Evolutionary conservation across 768 basidiomycete genomes (phyloP).

Genomic region (Filobasidium floriforme): DNA sequence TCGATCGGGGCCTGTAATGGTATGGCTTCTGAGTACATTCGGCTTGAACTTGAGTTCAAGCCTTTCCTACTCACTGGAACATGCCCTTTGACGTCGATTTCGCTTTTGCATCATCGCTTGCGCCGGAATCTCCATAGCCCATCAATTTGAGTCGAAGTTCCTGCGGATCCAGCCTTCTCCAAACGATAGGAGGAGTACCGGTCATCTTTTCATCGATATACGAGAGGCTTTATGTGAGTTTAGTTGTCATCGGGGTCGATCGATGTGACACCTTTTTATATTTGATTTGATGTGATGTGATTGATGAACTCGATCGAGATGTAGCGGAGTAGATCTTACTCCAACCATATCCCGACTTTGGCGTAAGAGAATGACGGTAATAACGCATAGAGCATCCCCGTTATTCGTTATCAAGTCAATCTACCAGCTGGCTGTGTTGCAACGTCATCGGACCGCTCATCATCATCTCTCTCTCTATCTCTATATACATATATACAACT

Average conservation of each 20-base stretch:
- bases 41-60: too few relatives aligned
- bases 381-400: not conserved
- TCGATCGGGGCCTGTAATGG: not conserved
- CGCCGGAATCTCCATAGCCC: not conserved
- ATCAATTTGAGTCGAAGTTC: not conserved
- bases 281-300: not conserved
- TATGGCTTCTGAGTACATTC: too few relatives aligned
- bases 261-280: not conserved
- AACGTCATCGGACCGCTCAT: constrained; percentile 7
- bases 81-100: not conserved
- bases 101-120: not conserved
- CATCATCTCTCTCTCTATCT: not conserved
- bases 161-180: constrained; percentile 2
- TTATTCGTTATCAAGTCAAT: not conserved
- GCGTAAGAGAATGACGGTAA: not conserved
- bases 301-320: too few relatives aligned
- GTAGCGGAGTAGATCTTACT: too few relatives aligned
- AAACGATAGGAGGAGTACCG: not conserved
- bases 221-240: too few relatives aligned
- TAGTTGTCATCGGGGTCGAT: not conserved
- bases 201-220: not conserved
- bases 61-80: not conserved
- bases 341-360: not conserved
- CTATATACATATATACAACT: not conserved
- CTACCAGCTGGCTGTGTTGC: not conserved